Base-by-base conservation (phyloP, 1,284 basidiomycete species). In the Melampsora americana region DNA sequence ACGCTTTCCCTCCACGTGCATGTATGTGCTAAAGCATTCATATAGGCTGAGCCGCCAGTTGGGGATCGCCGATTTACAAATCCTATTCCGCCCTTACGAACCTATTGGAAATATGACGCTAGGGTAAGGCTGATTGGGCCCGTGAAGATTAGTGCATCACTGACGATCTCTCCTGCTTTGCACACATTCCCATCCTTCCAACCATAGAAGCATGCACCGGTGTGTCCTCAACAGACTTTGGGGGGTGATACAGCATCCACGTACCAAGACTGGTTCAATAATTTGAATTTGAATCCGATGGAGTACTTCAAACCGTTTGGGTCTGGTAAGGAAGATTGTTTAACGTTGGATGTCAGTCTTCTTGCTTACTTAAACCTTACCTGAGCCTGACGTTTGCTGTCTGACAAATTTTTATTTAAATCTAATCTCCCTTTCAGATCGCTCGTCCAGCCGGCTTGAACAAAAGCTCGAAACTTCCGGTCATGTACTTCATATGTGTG, bases 401-500 rank as follows among this genome's bases (percentile, higher is more conserved):
- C 59, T 35, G 39, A 32, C 53, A 5, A 20, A 6, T 28, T 1
- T 35, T 1, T 9, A 23, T 14, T 16, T 26, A 16, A 28, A 12
- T 48, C n/a, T 67, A 3, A 26, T 61, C 23, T 64, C 20, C 12
- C 6, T 32, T 16, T 32, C 39, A 74, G 71, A 67, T 67, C 50
- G 44, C 71, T 46, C 48, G 65, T 66, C 71, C 71, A 30, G 28
- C 35, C 32, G 71, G 71, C 26, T 56, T 53, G 28, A 74, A 48
- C 3, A 42, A 48, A 62, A 46, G 32, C 5, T 74, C 71, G 28
- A 30, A 56, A 26, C 56, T 74, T 5, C 64, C 65, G 14, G 65
- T 74, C 35, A 74, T 74, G 64, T 59, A 59, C 39, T 74, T 74
- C 53, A 74, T 74, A 30, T 74, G 71, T 74, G 59, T 6, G 65